Base-by-base conservation (phyloP, 2,329 filamentous ascomycete genomes). In the Ramularia collo-cygni region DNA sequence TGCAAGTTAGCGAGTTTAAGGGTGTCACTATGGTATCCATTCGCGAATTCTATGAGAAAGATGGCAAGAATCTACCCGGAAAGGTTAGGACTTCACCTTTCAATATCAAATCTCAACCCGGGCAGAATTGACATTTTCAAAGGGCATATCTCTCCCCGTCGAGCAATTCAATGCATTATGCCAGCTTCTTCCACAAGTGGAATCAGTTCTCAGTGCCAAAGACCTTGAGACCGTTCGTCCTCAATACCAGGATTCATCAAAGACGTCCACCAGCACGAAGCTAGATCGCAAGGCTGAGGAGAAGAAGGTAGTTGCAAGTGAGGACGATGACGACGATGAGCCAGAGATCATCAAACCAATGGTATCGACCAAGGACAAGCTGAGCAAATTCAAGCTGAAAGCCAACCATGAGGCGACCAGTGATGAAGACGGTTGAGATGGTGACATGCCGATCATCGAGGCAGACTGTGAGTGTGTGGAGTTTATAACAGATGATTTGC, bases 11-110 rank as follows among this genome's bases (percentile, higher is more conserved):
- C 8, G 70, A 84, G 15, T 96, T 88, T 71, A 87, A 83, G 52
- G 78, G 78, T 37, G 77, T 71, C 45, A 78, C 71, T 0, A 69
- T 88, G 44, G 66, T 96, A 42, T 87, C 80, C 53, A 83, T 96
- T 33, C 79, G 92, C 36, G 92, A 98, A 57, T 95, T 84, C 65
- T 96, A 92, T 58, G 21, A 87, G 50, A 88, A 90, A 54, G 78
- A 85, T 53, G 87, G 83, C 18, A 77, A 88, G 57, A 68, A 74
- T 47, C 70, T 87, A 29, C 88, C 88, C 0, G 85, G 86, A 10
- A 95, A 95, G 81, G 89, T 90, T 58, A 14, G 53, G n/a, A n/a
- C n/a, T n/a, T n/a, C n/a, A 24, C 21, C 6, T 24, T 10, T 6
- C 10, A 24, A 43, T 24, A 24, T 24, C 21, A 10, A 24, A 6